Evolutionary conservation across 169 alveolate species (phyloP).

Genomic region (Perkinsus marinus): DNA sequence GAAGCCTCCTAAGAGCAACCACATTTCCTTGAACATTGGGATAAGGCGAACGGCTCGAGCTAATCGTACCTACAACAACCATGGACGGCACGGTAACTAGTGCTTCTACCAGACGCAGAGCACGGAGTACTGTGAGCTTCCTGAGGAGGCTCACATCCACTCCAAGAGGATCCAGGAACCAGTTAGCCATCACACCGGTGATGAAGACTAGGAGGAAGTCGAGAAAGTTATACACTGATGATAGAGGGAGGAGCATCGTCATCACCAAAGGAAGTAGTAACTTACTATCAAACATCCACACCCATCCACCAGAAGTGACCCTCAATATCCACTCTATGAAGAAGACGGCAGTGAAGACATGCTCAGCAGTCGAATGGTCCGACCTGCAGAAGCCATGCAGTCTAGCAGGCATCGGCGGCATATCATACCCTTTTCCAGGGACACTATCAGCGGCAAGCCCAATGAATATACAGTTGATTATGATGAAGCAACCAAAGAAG

Average conservation of each 20-base stretch:
- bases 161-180: conserved; percentile 5
- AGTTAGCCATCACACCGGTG: neutral
- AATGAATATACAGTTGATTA: neutral
- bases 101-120: neutral
- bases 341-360: conserved; percentile 1
- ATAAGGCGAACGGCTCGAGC: neutral
- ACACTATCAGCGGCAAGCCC: neutral
- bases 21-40: conserved; percentile 4
- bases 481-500: conserved; percentile 1
- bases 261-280: neutral
- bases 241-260: neutral
- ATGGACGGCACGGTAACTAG: neutral
- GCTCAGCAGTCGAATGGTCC: neutral
- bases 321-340: neutral
- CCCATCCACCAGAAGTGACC: neutral
- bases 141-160: neutral
- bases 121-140: neutral
- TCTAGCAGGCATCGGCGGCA: neutral
- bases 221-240: neutral
- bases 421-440: neutral
- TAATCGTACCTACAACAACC: neutral
- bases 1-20: neutral
- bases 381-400: neutral
- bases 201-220: conserved; percentile 2
- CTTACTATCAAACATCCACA: neutral